These are phyloP conservation scores for Brasenia schreberi DNA, from an alignment of 164 flowering plant genomes.

Conservation along the genomic window DNA sequence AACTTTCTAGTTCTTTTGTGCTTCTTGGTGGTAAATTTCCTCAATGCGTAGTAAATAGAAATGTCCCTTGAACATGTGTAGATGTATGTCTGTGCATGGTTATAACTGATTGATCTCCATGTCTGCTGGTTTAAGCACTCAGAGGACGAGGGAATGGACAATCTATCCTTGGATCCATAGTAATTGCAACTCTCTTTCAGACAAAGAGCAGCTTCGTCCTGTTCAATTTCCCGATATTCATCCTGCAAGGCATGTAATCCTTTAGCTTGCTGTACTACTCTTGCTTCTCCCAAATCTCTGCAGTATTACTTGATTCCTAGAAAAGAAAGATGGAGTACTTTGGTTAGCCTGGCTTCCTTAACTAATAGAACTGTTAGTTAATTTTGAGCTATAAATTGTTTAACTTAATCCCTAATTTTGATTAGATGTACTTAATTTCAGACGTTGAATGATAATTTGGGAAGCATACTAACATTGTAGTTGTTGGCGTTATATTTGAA, in stretches of 20 bases:
- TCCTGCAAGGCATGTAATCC: slow-evolving; percentile 70
- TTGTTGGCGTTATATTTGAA: no score
- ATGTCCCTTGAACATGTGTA: not conserved
- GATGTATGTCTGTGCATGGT: not conserved
- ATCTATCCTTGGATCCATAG: slow-evolving; percentile 98
- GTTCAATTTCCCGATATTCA: slow-evolving; percentile 81
- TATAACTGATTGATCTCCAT: not conserved
- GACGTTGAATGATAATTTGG: not conserved
- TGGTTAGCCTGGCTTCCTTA: no score
- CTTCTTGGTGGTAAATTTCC: not conserved
- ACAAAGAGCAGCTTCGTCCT: slow-evolving; percentile 81
- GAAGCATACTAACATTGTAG: no score
- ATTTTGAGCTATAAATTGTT: no score
- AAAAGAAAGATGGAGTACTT: no score
- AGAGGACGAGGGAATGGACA: slow-evolving; percentile 70
- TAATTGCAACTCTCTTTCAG: slow-evolving; percentile 90
- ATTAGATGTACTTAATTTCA: not conserved
- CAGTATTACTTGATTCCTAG: no score
- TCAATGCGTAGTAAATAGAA: not conserved
- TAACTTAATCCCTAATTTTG: no score
- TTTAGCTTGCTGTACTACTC: not conserved
- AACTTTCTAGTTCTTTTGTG: not conserved
- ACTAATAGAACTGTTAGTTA: no score
- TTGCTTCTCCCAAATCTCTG: no score
- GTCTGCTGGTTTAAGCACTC: slow-evolving; percentile 26